Conservation (phyloP, 257 asterid species). For the Orobanche coerulescens region DNA sequence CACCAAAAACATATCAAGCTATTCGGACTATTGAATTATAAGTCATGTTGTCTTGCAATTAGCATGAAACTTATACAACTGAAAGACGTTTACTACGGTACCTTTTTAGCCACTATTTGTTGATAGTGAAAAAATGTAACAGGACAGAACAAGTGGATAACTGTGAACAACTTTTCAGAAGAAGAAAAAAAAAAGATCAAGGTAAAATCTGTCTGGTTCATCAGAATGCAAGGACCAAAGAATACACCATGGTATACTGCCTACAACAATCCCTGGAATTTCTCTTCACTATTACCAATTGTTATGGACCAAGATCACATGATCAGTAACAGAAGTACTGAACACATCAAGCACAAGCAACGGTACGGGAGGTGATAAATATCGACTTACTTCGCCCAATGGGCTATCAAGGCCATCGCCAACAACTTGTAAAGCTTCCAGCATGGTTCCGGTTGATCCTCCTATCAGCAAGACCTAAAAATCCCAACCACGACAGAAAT, state of each 20-base stretch:
- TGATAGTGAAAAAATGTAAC: neutral
- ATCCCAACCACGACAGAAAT: conserved; percentile 9
- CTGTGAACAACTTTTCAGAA: neutral
- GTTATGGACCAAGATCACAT: conserved; percentile 13
- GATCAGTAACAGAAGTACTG: neutral
- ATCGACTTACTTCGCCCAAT: conserved; percentile 63
- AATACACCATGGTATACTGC: conserved; percentile 12
- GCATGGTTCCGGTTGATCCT: conserved; percentile 99
- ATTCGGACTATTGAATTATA: neutral
- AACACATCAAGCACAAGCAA: conserved; percentile 14
- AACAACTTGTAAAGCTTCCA: conserved; percentile 85
- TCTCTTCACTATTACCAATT: neutral
- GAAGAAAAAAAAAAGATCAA: conserved; percentile 5
- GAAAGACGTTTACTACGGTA: neutral
- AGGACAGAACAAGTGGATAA: conserved; percentile 1
- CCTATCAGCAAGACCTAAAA: conserved; percentile 92
- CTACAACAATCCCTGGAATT: neutral
- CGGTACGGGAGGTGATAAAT: conserved; percentile 12
- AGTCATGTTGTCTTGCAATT: neutral
- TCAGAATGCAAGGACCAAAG: conserved; percentile 3
- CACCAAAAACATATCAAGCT: neutral
- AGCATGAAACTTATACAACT: conserved; percentile 2
- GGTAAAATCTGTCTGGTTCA: neutral
- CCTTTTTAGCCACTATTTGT: neutral
- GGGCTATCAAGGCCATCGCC: conserved; percentile 70